phyloP scores from a whole-genome alignment of 2,329 filamentous ascomycete species.

The Aspergillus arachidicola region DNA sequence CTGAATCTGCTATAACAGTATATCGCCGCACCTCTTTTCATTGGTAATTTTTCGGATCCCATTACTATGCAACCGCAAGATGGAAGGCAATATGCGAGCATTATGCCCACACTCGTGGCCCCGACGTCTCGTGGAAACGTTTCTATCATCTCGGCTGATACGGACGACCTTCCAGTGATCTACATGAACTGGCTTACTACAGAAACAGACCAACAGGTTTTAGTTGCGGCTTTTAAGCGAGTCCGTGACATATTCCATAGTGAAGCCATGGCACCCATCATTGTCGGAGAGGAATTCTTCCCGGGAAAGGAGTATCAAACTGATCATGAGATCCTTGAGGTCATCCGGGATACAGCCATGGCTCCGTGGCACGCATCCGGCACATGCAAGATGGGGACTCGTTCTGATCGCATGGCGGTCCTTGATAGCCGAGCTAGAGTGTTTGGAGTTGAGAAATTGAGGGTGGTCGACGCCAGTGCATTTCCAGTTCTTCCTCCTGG shows the following conservation, averaged over 20 bases:
- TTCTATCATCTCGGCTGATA: conserved; percentile 38
- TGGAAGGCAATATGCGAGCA: conserved; percentile 30
- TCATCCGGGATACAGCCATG: conserved; percentile 34
- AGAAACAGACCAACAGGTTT: conserved; percentile 49
- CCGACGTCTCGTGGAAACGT: conserved; percentile 52
- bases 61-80: conserved; percentile 24
- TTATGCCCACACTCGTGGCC: conserved; percentile 30
- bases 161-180: conserved; percentile 44
- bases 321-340: conserved; percentile 48
- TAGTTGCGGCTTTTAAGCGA: conserved; percentile 48
- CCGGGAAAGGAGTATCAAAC: conserved; percentile 43
- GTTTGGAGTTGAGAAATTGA: conserved; percentile 32
- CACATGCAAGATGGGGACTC: conserved; percentile 37
- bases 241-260: conserved; percentile 41
- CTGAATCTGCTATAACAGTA: conserved; percentile 22
- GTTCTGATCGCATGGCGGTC: conserved; percentile 32
- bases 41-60: conserved; percentile 32
- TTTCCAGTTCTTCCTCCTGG: conserved; percentile 44
- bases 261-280: conserved; percentile 31
- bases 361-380: conserved; percentile 34
- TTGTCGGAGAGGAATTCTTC: conserved; percentile 39
- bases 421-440: conserved; percentile 36
- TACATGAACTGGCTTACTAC: conserved; percentile 52
- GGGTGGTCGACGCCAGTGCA: conserved; percentile 42
- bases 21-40: conserved; percentile 28